Evolutionary conservation across 169 alveolate species (phyloP).

Genomic region (Cryptosporidium andersoni): DNA sequence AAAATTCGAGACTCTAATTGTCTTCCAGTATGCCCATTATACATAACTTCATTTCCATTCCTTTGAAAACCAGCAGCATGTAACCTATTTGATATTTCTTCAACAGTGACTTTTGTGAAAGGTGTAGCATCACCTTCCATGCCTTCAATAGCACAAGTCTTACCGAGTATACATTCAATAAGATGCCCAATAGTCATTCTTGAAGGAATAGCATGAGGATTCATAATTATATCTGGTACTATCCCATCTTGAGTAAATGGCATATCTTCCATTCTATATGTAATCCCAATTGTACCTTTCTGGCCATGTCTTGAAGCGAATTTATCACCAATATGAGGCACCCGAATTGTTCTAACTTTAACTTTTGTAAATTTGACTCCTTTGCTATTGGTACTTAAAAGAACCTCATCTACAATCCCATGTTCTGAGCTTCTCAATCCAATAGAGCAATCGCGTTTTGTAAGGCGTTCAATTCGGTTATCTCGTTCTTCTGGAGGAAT

Average conservation of each 20-base stretch:
- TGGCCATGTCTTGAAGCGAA: slow-evolving; percentile 99
- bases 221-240: slow-evolving; percentile 98
- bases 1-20: slow-evolving; percentile 92
- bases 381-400: slow-evolving; percentile 93
- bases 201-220: slow-evolving; percentile 99
- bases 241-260: slow-evolving; percentile 98
- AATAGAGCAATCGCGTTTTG: slow-evolving; percentile 92
- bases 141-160: slow-evolving; percentile 96
- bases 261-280: slow-evolving; percentile 97
- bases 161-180: slow-evolving; percentile 97
- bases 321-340: slow-evolving; percentile 99
- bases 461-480: slow-evolving; percentile 66
- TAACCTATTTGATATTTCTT: slow-evolving; percentile 94
- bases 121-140: slow-evolving; percentile 99
- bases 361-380: slow-evolving; percentile 96
- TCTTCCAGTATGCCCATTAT: slow-evolving; percentile 95
- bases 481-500: slow-evolving; percentile 81
- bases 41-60: slow-evolving; percentile 98
- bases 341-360: slow-evolving; percentile 89
- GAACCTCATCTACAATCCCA: slow-evolving; percentile 96
- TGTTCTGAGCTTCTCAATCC: slow-evolving; percentile 93
- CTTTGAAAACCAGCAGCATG: slow-evolving; percentile 95
- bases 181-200: slow-evolving; percentile 99
- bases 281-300: slow-evolving; percentile 99
- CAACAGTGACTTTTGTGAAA: slow-evolving; percentile 95